Conservation (phyloP, 73 alveolate species). For the Paramecium caudatum region DNA sequence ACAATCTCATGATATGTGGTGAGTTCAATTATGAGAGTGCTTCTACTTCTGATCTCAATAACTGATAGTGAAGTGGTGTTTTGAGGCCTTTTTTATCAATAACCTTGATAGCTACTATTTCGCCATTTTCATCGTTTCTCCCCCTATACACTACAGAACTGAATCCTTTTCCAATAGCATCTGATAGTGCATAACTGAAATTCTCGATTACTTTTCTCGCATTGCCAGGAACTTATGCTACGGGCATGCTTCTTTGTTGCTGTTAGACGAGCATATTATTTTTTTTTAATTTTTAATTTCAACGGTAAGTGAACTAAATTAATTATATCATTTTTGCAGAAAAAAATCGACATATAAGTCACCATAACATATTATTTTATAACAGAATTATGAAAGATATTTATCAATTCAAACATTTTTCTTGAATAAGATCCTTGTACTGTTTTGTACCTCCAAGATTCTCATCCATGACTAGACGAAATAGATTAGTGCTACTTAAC, state of each 20-base stretch:
- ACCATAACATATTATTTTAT: too few species aligned
- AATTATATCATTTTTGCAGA: conserved; percentile 13
- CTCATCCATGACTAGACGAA: conserved; percentile 34
- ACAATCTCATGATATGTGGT: conserved; percentile 48
- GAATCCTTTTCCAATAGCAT: conserved; percentile 74
- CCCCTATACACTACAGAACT: conserved; percentile 70
- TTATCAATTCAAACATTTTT: not conserved
- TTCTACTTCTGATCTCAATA: conserved; percentile 56
- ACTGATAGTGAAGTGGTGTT: conserved; percentile 48
- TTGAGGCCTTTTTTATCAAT: conserved; percentile 70
- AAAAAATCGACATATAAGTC: too few species aligned
- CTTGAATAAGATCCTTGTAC: not conserved
- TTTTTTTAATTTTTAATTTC: conserved; percentile 40
- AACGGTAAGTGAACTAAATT: conserved; percentile 46
- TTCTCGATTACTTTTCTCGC: conserved; percentile 73
- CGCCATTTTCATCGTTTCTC: conserved; percentile 70
- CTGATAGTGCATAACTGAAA: conserved; percentile 71
- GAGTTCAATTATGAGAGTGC: conserved; percentile 22
- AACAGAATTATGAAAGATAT: too few species aligned
- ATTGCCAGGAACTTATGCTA: not conserved
- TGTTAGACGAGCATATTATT: conserved; percentile 37
- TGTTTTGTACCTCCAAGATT: not conserved
- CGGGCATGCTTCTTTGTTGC: conserved; percentile 13
- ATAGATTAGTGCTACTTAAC: not conserved
- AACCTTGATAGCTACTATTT: conserved; percentile 72